phyloP scores from a whole-genome alignment of 257 asterid species.

The Solanum rostratum region DNA sequence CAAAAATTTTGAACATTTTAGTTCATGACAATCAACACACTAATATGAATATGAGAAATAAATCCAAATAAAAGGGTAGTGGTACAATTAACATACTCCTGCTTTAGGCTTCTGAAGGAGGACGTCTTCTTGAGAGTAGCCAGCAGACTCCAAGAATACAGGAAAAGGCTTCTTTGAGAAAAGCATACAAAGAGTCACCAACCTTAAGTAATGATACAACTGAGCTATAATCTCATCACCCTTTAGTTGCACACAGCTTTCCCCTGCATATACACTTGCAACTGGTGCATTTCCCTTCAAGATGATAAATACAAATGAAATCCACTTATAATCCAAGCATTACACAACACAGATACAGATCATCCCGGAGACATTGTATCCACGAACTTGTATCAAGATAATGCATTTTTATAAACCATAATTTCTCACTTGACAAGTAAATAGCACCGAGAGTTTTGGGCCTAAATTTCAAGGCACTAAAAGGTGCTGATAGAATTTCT shows the following conservation, averaged over 20 bases:
- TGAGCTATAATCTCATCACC: slow-evolving; percentile 50
- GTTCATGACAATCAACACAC: slow-evolving; percentile 1
- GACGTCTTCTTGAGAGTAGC: slow-evolving; percentile 44
- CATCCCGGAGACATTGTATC: not conserved
- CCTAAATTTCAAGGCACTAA: not conserved
- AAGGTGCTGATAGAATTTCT: not conserved
- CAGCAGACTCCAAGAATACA: slow-evolving; percentile 57
- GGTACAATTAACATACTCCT: slow-evolving; percentile 35
- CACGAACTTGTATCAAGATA: not conserved
- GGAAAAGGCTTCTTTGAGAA: slow-evolving; percentile 80
- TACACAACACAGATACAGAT: not conserved
- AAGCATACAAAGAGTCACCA: slow-evolving; percentile 57
- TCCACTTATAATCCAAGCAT: not conserved
- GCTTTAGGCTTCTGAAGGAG: slow-evolving; percentile 85
- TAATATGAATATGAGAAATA: not conserved
- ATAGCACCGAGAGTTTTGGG: not conserved
- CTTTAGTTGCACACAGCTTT: slow-evolving; percentile 46
- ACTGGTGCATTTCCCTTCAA: slow-evolving; percentile 70
- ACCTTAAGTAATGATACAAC: slow-evolving; percentile 49
- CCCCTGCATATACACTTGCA: slow-evolving; percentile 71
- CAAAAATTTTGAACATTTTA: slow-evolving; percentile 2
- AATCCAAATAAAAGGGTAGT: not conserved
- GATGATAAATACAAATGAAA: slow-evolving; percentile 4
- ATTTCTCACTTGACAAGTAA: not conserved
- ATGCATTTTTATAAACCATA: not conserved